Evolutionary conservation across 2,329 filamentous ascomycete species (phyloP).

Genomic region (Penicillium sp.): DNA sequence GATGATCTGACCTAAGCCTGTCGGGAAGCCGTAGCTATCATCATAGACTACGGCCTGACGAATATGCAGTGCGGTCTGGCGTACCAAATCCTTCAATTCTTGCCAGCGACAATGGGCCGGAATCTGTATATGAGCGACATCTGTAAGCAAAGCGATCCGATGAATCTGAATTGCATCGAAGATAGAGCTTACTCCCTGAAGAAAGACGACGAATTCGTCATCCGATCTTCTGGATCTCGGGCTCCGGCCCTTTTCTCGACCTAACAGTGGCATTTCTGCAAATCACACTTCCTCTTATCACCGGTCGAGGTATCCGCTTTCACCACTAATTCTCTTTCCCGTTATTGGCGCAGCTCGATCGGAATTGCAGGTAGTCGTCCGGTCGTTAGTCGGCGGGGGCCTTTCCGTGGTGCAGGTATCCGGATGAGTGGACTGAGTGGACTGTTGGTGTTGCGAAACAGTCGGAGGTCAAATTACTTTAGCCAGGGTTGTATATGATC

Average conservation of each 20-base stretch:
- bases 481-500: constrained; percentile 15
- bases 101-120: constrained; percentile 51
- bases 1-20: constrained; percentile 50
- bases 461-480: constrained; percentile 18
- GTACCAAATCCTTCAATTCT: constrained; percentile 50
- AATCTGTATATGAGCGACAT: constrained; percentile 34
- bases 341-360: constrained; percentile 5
- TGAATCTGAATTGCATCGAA: background rate
- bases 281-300: background rate
- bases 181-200: constrained; percentile 44
- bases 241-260: constrained; percentile 38
- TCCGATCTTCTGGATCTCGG: constrained; percentile 40
- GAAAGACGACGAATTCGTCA: constrained; percentile 50
- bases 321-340: background rate
- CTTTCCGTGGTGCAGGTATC: constrained; percentile 5
- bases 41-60: constrained; percentile 51
- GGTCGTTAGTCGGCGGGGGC: background rate
- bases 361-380: constrained; percentile 4
- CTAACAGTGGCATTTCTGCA: constrained; percentile 37
- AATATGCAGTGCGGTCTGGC: constrained; percentile 49
- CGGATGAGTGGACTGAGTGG: background rate
- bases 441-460: constrained; percentile 19
- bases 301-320: constrained; percentile 4
- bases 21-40: constrained; percentile 47
- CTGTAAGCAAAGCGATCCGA: constrained; percentile 2